Percentiles rank a stretch among this genome's conserved stretches.
phyloP scores from a whole-genome alignment of 305 asterid species.

The Fraxinus latifolia region DNA sequence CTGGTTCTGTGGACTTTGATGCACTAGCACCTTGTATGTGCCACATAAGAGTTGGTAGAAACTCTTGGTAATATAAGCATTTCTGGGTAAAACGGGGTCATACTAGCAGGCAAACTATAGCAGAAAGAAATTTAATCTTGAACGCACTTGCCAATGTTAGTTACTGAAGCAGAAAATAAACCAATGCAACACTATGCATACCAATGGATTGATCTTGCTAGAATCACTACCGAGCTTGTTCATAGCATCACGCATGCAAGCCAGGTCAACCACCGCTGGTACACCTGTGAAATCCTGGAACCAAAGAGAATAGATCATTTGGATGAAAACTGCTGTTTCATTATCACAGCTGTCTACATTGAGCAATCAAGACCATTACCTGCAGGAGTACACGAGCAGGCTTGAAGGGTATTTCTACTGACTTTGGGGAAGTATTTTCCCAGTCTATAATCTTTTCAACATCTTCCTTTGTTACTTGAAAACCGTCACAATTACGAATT shows the following conservation, averaged over 20 bases:
- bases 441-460: conserved; percentile 89
- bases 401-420: conserved; percentile 89
- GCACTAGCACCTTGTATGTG: background rate
- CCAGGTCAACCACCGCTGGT: conserved; percentile 89
- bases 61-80: background rate
- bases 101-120: background rate
- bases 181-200: conserved; percentile 26
- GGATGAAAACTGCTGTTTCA: background rate
- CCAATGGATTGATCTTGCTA: conserved; percentile 91
- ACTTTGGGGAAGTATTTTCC: conserved; percentile 76
- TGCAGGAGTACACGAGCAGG: conserved; percentile 91
- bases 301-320: background rate
- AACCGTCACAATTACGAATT: conserved; percentile 85
- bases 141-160: background rate
- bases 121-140: background rate
- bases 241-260: conserved; percentile 98
- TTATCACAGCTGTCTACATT: too few relatives aligned
- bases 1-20: background rate
- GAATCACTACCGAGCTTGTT: conserved; percentile 85
- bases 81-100: background rate
- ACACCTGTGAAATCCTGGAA: conserved; percentile 92
- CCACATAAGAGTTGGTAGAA: background rate
- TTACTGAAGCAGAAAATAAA: background rate
- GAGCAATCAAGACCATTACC: conserved; percentile 39
- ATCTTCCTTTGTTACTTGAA: conserved; percentile 85